These are phyloP conservation scores for Lecanicillium sp. DNA, from an alignment of 2,329 filamentous ascomycete genomes.

Conservation along the genomic window DNA sequence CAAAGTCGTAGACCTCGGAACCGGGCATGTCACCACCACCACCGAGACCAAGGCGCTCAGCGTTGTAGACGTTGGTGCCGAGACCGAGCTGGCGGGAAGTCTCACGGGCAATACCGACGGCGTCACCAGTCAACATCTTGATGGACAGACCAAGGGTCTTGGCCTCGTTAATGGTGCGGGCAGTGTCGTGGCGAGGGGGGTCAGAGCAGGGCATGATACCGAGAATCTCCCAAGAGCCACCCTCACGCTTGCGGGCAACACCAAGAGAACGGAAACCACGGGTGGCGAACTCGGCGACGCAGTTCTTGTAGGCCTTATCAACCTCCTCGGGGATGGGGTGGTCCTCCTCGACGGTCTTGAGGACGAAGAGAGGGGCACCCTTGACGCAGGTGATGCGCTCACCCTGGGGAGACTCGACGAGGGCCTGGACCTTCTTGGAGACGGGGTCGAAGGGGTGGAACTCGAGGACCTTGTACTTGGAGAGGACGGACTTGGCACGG, in stretches of 20 bases:
- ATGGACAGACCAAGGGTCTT: constrained; percentile 82
- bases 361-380: constrained; percentile 79
- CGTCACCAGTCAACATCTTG: constrained; percentile 95
- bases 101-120: constrained; percentile 86
- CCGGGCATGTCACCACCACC: constrained; percentile 89
- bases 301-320: constrained; percentile 82
- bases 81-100: constrained; percentile 87
- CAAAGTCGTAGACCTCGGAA: constrained; percentile 91
- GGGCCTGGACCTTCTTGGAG: constrained; percentile 82
- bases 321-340: constrained; percentile 69
- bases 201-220: constrained; percentile 94
- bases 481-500: constrained; percentile 69
- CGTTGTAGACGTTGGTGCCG: constrained; percentile 89
- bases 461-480: constrained; percentile 76
- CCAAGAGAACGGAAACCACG: constrained; percentile 92
- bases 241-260: constrained; percentile 82
- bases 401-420: constrained; percentile 76
- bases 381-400: constrained; percentile 86
- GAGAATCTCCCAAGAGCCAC: constrained; percentile 80
- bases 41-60: constrained; percentile 83
- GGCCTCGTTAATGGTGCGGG: constrained; percentile 82
- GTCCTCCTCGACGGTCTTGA: constrained; percentile 82
- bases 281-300: constrained; percentile 83
- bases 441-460: constrained; percentile 89
- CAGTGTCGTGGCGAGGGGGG: constrained; percentile 84